Percentiles rank a stretch among this genome's conserved stretches.
These are phyloP conservation scores for Dictyophora rubrovolvata DNA, from an alignment of 768 basidiomycete species.

Conservation along the genomic window DNA sequence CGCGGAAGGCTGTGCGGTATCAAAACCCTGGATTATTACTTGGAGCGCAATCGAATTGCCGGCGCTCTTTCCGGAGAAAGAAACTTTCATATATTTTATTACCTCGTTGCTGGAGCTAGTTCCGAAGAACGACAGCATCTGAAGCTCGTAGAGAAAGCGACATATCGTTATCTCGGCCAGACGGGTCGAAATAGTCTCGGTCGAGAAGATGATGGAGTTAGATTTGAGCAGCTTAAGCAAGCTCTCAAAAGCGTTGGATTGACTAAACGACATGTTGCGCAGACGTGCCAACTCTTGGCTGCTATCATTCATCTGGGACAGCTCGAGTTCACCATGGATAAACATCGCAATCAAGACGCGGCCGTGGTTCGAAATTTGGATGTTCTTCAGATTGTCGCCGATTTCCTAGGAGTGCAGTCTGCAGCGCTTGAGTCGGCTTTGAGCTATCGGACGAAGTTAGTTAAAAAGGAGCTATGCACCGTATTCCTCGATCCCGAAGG, in stretches of 20 bases:
- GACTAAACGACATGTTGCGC: constrained; percentile 90
- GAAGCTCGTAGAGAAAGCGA: constrained; percentile 67
- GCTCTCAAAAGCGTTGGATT: constrained; percentile 90
- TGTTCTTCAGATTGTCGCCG: constrained; percentile 71
- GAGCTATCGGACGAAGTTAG: constrained; percentile 84
- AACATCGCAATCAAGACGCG: constrained; percentile 78
- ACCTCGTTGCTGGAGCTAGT: constrained; percentile 85
- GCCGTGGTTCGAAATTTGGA: constrained; percentile 86
- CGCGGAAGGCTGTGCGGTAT: constrained; percentile 80
- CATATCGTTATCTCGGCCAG: constrained; percentile 82
- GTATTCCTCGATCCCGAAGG: constrained; percentile 93
- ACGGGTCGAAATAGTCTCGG: constrained; percentile 36
- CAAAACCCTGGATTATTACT: constrained; percentile 95
- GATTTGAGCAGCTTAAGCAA: constrained; percentile 89
- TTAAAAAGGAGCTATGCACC: constrained; percentile 95
- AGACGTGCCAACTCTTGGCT: constrained; percentile 89
- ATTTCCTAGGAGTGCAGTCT: constrained; percentile 79
- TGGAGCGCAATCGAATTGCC: constrained; percentile 85
- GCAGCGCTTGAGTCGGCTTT: constrained; percentile 66
- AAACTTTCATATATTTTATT: constrained; percentile 98
- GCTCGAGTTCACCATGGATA: constrained; percentile 82
- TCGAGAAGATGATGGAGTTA: constrained; percentile 70
- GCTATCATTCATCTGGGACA: constrained; percentile 96
- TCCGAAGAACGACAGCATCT: constrained; percentile 84
- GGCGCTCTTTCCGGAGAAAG: constrained; percentile 83